A percentile compares a stretch with the other conserved stretches of the same genome.
phyloP scores from a whole-genome alignment of 495 filamentous ascomycete species.

The Apiosordaria backusii region DNA sequence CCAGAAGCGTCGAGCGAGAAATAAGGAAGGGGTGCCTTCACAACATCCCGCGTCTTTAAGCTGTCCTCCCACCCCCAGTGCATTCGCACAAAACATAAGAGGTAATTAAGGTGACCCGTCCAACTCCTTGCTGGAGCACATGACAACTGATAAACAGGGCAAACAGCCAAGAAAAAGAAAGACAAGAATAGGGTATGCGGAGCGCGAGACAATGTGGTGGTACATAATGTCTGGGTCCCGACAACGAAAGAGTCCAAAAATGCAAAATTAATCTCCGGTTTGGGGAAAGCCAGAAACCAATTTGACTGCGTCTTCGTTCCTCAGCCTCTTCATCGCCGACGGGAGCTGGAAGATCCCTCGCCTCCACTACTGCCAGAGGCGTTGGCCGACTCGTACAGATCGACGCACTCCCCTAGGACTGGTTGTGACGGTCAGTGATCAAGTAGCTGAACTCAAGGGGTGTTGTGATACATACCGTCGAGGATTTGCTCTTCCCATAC shows the following conservation, averaged over 20 bases:
- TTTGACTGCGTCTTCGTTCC: not conserved
- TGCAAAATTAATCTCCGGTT: not conserved
- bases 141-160: not conserved
- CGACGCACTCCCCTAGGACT: conserved; percentile 67
- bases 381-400: conserved; percentile 49
- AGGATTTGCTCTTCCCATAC: conserved; percentile 95
- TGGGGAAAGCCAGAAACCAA: not conserved
- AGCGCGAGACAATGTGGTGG: conserved; percentile 10
- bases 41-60: not conserved
- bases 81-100: conserved; percentile 5
- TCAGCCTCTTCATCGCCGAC: conserved; percentile 16
- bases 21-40: not conserved
- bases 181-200: not conserved
- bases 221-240: conserved; percentile 6
- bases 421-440: conserved; percentile 9
- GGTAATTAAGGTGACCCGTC: conserved; percentile 6
- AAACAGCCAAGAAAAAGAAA: conserved; percentile 4
- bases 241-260: not conserved
- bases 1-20: not conserved
- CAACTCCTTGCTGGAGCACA: conserved; percentile 5
- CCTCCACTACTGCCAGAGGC: conserved; percentile 27
- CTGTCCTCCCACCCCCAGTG: not conserved
- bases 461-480: conserved; percentile 55
- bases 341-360: conserved; percentile 17
- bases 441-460: not conserved